phyloP scores from a whole-genome alignment of 176 grass and related monocot genomes.

The Luzula sylvatica region DNA sequence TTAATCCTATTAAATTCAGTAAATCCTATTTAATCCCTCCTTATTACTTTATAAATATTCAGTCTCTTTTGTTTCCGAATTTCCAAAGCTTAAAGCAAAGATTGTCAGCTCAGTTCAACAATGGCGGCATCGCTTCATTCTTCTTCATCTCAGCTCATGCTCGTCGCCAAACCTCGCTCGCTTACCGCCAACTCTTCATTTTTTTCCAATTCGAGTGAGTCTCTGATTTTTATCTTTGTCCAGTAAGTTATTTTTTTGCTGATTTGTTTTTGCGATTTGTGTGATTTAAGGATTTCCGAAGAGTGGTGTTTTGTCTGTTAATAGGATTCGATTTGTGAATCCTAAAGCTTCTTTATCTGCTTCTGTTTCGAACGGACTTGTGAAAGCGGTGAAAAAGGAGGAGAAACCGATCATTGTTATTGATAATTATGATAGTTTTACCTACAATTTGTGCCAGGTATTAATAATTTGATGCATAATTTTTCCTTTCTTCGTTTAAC shows the following conservation, averaged over 20 bases:
- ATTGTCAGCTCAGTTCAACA: background rate
- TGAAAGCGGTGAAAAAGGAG: background rate
- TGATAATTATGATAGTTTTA: slow-evolving; percentile 97
- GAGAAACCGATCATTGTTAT: slow-evolving; percentile 78
- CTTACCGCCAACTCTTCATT: background rate
- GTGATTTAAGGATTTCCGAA: background rate
- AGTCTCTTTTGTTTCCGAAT: background rate
- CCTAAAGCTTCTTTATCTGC: slow-evolving; percentile 2
- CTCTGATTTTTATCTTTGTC: background rate
- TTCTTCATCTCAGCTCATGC: background rate
- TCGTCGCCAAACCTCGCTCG: background rate
- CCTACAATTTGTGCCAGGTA: slow-evolving; percentile 99
- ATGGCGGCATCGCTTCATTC: slow-evolving; percentile 11
- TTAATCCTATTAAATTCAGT: too few relatives aligned
- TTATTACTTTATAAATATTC: background rate
- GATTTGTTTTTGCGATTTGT: background rate
- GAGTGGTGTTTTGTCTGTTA: background rate
- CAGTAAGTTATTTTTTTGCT: background rate
- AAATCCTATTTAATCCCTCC: background rate
- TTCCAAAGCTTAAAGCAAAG: background rate
- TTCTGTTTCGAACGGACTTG: background rate
- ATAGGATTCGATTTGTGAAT: background rate
- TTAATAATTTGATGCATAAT: background rate
- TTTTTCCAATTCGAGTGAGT: slow-evolving; percentile 1
- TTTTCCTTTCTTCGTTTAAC: background rate